These are phyloP conservation scores for Astragalus glycyphyllos DNA, from an alignment of 306 rosid genomes.

Conservation along the genomic window DNA sequence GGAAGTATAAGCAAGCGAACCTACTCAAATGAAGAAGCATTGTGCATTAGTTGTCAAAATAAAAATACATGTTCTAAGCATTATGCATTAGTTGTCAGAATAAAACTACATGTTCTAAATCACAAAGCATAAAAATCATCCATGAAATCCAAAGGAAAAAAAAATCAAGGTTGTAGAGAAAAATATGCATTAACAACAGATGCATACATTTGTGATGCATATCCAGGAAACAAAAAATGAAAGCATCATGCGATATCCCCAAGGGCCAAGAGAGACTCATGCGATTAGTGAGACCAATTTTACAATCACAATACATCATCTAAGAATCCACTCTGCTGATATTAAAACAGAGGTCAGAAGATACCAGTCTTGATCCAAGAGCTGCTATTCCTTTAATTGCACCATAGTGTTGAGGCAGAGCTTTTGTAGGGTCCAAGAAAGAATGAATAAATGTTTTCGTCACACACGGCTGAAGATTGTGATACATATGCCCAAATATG, in stretches of 20 bases:
- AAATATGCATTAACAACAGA: constrained; percentile 11
- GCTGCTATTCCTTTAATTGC: constrained; percentile 91
- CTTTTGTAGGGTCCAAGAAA: constrained; percentile 87
- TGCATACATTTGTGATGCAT: constrained; percentile 25
- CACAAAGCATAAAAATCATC: constrained; percentile 26
- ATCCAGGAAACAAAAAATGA: not conserved
- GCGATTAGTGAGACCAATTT: constrained; percentile 18
- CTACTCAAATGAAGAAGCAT: constrained; percentile 52
- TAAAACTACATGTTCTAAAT: constrained; percentile 30
- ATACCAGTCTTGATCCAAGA: constrained; percentile 85
- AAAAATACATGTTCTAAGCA: too few species aligned
- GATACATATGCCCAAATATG: constrained; percentile 90
- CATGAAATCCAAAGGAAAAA: not conserved
- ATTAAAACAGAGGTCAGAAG: constrained; percentile 38
- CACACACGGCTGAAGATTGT: constrained; percentile 86
- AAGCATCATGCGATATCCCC: constrained; percentile 8
- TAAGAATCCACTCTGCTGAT: constrained; percentile 20
- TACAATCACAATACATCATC: constrained; percentile 25
- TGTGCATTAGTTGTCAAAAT: constrained; percentile 7
- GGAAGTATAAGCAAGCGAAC: constrained; percentile 81
- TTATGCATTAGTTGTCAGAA: not conserved
- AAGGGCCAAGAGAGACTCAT: constrained; percentile 31
- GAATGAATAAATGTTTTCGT: constrained; percentile 84
- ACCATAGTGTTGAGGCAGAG: constrained; percentile 91
- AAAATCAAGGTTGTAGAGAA: constrained; percentile 22